Evolutionary conservation across 163 green algal genomes (phyloP).

Genomic region (Coccomyxa subellipsoidea): DNA sequence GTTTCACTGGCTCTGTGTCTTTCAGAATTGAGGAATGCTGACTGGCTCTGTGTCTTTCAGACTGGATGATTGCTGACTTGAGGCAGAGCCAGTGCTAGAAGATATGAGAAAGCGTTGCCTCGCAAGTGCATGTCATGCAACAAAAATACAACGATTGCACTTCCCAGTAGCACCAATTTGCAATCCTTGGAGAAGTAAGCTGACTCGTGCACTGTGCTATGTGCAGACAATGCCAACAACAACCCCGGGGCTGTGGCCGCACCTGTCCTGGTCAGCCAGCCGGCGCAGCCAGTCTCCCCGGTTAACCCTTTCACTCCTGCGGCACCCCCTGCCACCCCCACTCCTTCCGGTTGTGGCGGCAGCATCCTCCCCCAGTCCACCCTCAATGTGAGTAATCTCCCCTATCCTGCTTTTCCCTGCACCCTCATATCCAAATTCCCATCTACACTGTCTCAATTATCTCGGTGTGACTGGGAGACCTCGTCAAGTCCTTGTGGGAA

Average conservation of each 20-base stretch:
- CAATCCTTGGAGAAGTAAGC: too few relatives aligned
- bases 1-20: too few relatives aligned
- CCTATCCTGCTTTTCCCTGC: neutral
- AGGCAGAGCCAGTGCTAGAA: too few relatives aligned
- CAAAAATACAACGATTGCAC: too few relatives aligned
- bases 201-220: too few relatives aligned
- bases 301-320: neutral
- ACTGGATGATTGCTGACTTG: too few relatives aligned
- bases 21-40: too few relatives aligned
- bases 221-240: conserved; percentile 7
- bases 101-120: too few relatives aligned
- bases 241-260: neutral
- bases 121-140: too few relatives aligned
- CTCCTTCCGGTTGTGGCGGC: neutral
- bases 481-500: neutral
- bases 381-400: conserved; percentile 1
- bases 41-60: too few relatives aligned
- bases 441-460: neutral
- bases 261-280: neutral
- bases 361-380: neutral
- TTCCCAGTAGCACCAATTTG: too few relatives aligned
- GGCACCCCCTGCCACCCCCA: neutral
- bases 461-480: neutral
- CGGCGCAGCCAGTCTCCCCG: neutral
- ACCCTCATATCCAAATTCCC: neutral